Evolutionary conservation across 2,329 filamentous ascomycete genomes (phyloP), one percentile per base, ranked within the genome.

Genomic region (Calonectria pseudoreteaudii): DNA sequence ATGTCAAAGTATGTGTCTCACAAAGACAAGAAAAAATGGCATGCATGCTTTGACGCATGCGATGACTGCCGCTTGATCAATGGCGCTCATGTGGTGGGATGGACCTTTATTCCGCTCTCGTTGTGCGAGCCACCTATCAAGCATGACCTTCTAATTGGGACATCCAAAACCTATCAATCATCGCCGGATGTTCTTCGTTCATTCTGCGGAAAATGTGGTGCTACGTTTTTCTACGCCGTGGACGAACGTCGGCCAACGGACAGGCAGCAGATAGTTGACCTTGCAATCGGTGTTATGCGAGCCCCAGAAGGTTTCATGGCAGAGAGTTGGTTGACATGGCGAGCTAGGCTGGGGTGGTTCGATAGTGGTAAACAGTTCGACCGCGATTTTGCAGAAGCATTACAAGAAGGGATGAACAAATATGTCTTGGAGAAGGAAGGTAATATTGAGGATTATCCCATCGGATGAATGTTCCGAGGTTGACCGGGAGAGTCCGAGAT

Each of bases 151-250:
- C 76, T 80, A 38, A 78, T 86, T 58, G 87, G 87, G n/a, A 88
- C 87, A 3, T 76, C 85, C n/a, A 86, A 85, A 78, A 83, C 83
- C 10, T 89, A 85, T 72, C 74, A 74, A 4, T 87, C 86, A 2
- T 87, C 86, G 1, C 77, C 82, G 14, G 81, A 80, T 0, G 84
- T 85, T n/a, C 70, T 82, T 30, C 83, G 87, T 18, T 84, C 83
- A 0, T 89, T 89, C 74, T 90, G 88, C 72, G 84, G 86, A 3
- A 80, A 75, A 2, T 90, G 88, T 64, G 87, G 88, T 3, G 87
- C 88, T 3, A 88, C 85, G 0, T 80, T 86, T 16, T 86, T 88
- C 65, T 86, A 79, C 62, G 78, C 80, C 5, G 74, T 74, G 30
- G 80, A 81, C 4, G 72, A 77, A 0, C 77, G 83, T 47, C 80